These are phyloP conservation scores for Phytophthora melonis DNA, from an alignment of 352 stramenopile genomes.

Conservation along the genomic window DNA sequence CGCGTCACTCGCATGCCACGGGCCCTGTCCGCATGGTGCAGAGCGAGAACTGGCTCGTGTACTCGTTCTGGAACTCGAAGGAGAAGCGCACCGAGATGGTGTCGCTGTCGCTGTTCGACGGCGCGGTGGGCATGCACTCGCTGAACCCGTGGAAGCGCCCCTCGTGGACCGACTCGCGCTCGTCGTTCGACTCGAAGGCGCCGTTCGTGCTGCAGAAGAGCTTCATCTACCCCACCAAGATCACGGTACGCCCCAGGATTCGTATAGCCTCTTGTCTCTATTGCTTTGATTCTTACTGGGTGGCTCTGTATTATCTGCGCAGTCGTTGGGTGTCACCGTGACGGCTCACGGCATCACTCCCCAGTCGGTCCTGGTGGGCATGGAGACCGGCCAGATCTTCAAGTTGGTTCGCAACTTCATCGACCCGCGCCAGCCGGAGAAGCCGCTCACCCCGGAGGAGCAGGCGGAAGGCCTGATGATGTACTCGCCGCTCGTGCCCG, in stretches of 20 bases:
- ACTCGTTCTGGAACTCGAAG: constrained; percentile 96
- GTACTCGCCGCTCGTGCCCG: constrained; percentile 92
- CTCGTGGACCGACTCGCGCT: constrained; percentile 90
- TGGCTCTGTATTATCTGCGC: constrained; percentile 2
- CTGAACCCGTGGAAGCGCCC: constrained; percentile 95
- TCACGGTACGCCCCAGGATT: constrained; percentile 59
- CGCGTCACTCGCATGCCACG: constrained; percentile 84
- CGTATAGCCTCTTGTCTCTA: background rate
- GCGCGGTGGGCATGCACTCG: constrained; percentile 95
- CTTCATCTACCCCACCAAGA: constrained; percentile 93
- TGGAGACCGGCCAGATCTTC: constrained; percentile 94
- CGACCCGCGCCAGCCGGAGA: constrained; percentile 94
- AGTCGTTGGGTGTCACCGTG: constrained; percentile 92
- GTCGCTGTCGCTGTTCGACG: constrained; percentile 94
- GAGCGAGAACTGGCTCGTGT: constrained; percentile 97
- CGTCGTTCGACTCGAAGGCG: constrained; percentile 90
- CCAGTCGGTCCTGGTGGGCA: constrained; percentile 93
- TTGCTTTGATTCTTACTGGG: constrained; percentile 8
- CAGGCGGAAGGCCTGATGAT: constrained; percentile 83
- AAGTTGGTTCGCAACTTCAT: constrained; percentile 94
- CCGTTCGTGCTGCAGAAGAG: constrained; percentile 96
- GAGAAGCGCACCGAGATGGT: constrained; percentile 87
- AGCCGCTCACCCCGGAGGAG: constrained; percentile 87
- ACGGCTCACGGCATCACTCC: constrained; percentile 96
- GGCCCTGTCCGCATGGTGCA: constrained; percentile 78